Base-by-base conservation (phyloP, 2,329 filamentous ascomycete genomes). In the Trematosphaeria pertusa region DNA sequence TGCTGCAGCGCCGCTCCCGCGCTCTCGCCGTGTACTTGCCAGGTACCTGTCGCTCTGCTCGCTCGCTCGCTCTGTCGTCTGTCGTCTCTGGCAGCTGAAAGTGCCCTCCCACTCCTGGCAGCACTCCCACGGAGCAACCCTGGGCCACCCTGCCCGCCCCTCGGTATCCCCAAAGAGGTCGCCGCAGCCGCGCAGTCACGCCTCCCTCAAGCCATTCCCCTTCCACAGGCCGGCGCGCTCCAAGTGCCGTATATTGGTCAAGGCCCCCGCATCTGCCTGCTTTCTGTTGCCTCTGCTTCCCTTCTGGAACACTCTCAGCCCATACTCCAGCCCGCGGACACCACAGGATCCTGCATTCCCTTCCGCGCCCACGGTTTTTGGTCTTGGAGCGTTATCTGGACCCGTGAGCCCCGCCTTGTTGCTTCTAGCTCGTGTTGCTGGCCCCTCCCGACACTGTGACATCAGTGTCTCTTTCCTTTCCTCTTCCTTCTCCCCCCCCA, bases 241-340 rank as follows among this genome's bases (percentile, higher is more conserved):
- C 60, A 61, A 65, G 59, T 67, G 63, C 65, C 64, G 65, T 70
- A 70, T 69, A 70, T 69, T 70, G 66, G 65, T 63, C 60, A 54
- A 55, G 50, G 48, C 61, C 53, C 67, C 66, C 63, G 64, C 62
- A 59, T 58, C 59, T 61, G 56, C 57, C 54, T 62, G 53, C 47
- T 59, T 58, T 46, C 48, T 52, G 50, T 58, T 56, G 56, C 53
- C 52, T 45, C 52, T 59, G 54, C 52, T 37, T 53, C 52, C 33
- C 54, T 62, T 61, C 57, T 65, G 59, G 61, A 64, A 61, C 43
- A 39, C 44, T 49, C 39, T 49, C 61, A 54, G 44, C 59, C 54
- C 40, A 59, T 43, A 46, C 24, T 34, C 58, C 54, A 60, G 52
- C 55, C 56, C 50, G 38, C 41, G 54, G 62, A 57, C 55, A 47